Conservation (phyloP, 75 land plant species). For the Selaginella moellendorffii region DNA sequence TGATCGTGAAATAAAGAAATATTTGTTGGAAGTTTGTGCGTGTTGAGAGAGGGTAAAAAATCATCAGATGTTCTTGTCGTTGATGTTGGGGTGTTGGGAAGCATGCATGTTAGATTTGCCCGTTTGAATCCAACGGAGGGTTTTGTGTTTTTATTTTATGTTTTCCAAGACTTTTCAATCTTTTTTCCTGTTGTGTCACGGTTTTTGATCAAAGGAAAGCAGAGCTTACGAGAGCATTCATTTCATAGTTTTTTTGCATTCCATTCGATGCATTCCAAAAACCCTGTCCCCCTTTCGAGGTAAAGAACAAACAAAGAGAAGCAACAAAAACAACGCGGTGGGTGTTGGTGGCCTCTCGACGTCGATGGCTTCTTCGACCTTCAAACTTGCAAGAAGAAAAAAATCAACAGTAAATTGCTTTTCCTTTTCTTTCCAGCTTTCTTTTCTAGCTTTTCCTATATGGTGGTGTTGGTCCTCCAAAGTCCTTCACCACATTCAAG, state of each 20-base stretch:
- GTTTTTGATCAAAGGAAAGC: not conserved
- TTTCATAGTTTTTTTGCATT: not conserved
- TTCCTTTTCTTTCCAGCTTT: no score
- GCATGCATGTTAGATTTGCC: not conserved
- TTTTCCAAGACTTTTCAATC: not conserved
- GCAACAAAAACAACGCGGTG: not conserved
- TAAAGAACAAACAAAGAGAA: not conserved
- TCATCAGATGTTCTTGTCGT: not conserved
- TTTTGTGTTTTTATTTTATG: no score
- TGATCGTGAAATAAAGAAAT: not conserved
- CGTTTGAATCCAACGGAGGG: no score
- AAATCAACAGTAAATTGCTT: no score
- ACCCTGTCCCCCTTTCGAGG: not conserved
- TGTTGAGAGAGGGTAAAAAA: not conserved
- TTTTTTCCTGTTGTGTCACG: not conserved
- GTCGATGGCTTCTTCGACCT: no score
- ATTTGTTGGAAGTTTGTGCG: not conserved
- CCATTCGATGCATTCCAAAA: not conserved
- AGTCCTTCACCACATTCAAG: not conserved
- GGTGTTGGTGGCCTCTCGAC: not conserved
- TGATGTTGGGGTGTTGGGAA: constrained; percentile 2
- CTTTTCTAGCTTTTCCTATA: no score
- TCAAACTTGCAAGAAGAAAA: no score
- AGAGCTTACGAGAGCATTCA: not conserved
- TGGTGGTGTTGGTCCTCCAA: not conserved